phyloP scores from a whole-genome alignment of 768 basidiomycete genomes.

The Sutorius australiensis region DNA sequence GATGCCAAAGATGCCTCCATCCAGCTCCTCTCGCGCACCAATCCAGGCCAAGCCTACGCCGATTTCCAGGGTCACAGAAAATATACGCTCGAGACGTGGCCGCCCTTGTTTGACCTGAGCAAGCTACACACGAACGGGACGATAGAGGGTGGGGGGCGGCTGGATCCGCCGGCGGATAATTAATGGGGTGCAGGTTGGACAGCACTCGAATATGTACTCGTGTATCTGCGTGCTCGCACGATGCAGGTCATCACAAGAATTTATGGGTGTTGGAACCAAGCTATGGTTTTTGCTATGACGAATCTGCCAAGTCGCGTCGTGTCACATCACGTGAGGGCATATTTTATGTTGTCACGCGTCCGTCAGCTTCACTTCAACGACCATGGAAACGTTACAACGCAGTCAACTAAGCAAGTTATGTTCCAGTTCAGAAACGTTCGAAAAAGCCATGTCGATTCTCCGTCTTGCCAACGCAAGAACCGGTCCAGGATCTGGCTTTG shows the following conservation, averaged over 20 bases:
- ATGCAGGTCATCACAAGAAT: no score
- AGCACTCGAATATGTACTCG: no score
- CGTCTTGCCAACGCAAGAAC: slow-evolving; percentile 22
- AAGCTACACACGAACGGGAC: slow-evolving; percentile 22
- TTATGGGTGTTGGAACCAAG: no score
- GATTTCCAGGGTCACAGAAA: slow-evolving; percentile 22
- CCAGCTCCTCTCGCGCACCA: slow-evolving; percentile 38
- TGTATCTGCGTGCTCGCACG: no score
- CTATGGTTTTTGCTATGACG: no score
- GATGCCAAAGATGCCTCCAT: slow-evolving; percentile 32
- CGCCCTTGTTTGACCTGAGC: slow-evolving; percentile 23
- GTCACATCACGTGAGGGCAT: no score
- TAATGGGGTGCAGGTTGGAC: background rate
- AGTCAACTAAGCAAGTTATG: slow-evolving; percentile 19
- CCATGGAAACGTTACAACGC: slow-evolving; percentile 18
- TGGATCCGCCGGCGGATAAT: slow-evolving; percentile 10
- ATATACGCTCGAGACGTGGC: slow-evolving; percentile 12
- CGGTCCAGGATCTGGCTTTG: slow-evolving; percentile 27
- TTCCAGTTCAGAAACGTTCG: slow-evolving; percentile 19
- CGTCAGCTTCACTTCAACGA: background rate
- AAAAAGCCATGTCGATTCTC: slow-evolving; percentile 23
- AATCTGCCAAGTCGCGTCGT: no score
- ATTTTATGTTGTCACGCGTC: background rate
- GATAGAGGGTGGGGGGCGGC: slow-evolving; percentile 16
- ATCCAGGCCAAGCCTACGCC: slow-evolving; percentile 32